phyloP scores from a whole-genome alignment of 768 basidiomycete genomes.

The Asterophora lycoperdoides region DNA sequence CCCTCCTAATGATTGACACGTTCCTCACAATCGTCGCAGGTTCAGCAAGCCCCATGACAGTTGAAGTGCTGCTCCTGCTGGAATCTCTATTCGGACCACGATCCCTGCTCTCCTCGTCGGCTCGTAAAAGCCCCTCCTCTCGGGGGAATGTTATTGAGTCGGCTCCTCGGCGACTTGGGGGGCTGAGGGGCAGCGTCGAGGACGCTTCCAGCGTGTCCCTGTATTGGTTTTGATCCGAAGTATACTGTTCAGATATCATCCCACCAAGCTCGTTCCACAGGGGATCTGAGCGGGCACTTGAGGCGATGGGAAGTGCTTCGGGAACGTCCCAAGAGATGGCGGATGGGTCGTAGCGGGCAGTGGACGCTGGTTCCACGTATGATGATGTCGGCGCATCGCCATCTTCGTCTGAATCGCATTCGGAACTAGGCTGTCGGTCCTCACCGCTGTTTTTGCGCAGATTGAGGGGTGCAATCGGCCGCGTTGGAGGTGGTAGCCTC shows the following conservation, averaged over 20 bases:
- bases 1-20: conserved; percentile 45
- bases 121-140: conserved; percentile 18
- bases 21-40: conserved; percentile 39
- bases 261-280: conserved; percentile 14
- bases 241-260: conserved; percentile 7
- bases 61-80: conserved; percentile 42
- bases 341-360: conserved; percentile 16
- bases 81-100: conserved; percentile 38
- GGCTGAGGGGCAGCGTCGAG: conserved; percentile 22
- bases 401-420: conserved; percentile 9
- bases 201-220: conserved; percentile 24
- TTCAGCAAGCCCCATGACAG: conserved; percentile 35
- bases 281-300: conserved; percentile 7
- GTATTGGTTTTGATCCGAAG: neutral
- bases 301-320: neutral
- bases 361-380: conserved; percentile 18
- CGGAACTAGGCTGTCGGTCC: conserved; percentile 15
- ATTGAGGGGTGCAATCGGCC: conserved; percentile 27
- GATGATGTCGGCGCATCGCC: conserved; percentile 15
- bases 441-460: conserved; percentile 15
- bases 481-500: conserved; percentile 10
- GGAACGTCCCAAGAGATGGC: conserved; percentile 9
- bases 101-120: conserved; percentile 7
- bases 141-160: conserved; percentile 1
- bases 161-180: neutral